A percentile compares a stretch with the other conserved stretches of the same genome.
Conservation (phyloP, 2,329 filamentous ascomycete genomes). For the Colletotrichum cordylinicola region DNA sequence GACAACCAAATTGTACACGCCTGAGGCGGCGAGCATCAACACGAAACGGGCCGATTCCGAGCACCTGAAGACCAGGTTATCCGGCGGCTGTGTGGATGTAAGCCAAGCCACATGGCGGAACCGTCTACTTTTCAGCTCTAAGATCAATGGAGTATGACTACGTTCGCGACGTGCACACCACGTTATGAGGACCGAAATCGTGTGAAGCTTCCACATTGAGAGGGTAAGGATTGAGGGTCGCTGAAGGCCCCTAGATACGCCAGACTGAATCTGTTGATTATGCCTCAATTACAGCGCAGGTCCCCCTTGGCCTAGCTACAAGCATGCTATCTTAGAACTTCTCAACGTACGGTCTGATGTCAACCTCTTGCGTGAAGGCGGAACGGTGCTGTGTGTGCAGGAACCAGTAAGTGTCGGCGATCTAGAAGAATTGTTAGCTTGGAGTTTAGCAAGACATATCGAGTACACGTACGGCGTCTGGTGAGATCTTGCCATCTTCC, state of each 20-base stretch:
- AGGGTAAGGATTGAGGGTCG: slow-evolving; percentile 2
- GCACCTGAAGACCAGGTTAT: slow-evolving; percentile 22
- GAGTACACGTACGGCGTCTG: slow-evolving; percentile 68
- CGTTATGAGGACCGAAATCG: neutral
- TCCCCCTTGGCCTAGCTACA: neutral
- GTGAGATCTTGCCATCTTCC: slow-evolving; percentile 69
- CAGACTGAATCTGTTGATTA: neutral
- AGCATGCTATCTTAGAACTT: slow-evolving; percentile 59
- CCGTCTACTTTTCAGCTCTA: slow-evolving; percentile 19
- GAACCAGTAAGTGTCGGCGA: slow-evolving; percentile 87
- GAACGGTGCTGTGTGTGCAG: slow-evolving; percentile 82
- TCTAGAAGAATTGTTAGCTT: slow-evolving; percentile 52
- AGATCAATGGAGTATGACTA: slow-evolving; percentile 27
- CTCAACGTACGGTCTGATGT: slow-evolving; percentile 81
- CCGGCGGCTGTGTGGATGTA: slow-evolving; percentile 17
- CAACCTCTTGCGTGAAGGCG: slow-evolving; percentile 82
- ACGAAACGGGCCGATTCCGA: slow-evolving; percentile 25
- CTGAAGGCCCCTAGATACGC: neutral
- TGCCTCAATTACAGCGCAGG: neutral
- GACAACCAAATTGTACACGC: slow-evolving; percentile 13
- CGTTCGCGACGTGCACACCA: slow-evolving; percentile 16
- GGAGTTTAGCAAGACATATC: neutral
- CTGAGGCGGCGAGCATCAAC: slow-evolving; percentile 13
- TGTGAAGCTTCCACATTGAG: neutral
- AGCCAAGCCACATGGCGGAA: slow-evolving; percentile 16